Base-by-base conservation (phyloP, 192 early-diverging fungal species). In the Chytriomyces sp. region DNA sequence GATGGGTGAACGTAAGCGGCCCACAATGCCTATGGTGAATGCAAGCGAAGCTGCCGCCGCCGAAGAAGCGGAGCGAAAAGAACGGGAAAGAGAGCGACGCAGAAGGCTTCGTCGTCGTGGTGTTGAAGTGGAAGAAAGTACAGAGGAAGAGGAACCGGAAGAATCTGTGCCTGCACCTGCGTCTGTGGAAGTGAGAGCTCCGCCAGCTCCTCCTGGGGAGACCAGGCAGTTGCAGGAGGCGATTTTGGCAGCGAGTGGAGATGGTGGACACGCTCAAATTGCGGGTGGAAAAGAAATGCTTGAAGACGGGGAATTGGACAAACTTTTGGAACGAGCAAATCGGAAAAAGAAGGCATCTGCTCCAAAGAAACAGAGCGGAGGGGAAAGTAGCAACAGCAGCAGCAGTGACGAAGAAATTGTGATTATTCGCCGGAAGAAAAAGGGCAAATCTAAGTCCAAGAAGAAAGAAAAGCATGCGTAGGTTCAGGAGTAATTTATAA, bases 61-160 rank as follows among this genome's bases (percentile, higher is more conserved):
- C 20, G 73, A 75, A 66, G 73, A 75, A 75, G 73, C 73, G 10
- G 73, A 75, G 50, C 73, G 73, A 18, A 75, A 66, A 43, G 73
- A 75, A 50, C 61, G 73, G 0, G 73, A 75, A 23, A 49, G 73
- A 35, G 73, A 75, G 28, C 61, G 73, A n/a, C 73, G 73, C 4
- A 10, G 73, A 53, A 9, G 73, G 16, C 60, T 75, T 45, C 61
- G 73, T 47, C 73, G 73, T 50, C 73, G 73, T 28, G 73, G 73
- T 11, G 48, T 75, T 9, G 63, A 64, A 35, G 73, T 75, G 20
- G 61, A 64, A 53, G 63, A 66, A 18, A 64, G 62, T 44, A 48
- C 26, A 23, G 69, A 71, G 8, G 69, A 71, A 35, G 73, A 75
- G 35, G n/a, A 48, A 10, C 43, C 20, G 7, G 48, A 50, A 23